Conservation (phyloP, 768 basidiomycete genomes). For the Macrolepiota dolichaula region DNA sequence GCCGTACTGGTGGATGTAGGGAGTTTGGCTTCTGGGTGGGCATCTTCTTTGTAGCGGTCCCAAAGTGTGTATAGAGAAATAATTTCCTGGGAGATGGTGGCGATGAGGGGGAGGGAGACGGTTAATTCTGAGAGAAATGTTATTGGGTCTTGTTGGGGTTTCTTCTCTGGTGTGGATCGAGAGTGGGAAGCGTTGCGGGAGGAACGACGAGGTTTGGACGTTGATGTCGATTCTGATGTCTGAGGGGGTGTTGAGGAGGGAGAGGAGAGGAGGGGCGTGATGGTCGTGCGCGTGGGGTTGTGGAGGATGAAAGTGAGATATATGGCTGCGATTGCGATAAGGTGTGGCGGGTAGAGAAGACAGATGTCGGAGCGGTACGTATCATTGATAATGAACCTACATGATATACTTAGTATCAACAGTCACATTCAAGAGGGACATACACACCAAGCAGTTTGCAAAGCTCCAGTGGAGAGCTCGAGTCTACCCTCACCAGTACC, state of each 20-base stretch:
- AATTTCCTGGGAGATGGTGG: slow-evolving; percentile 89
- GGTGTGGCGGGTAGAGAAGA: slow-evolving; percentile 91
- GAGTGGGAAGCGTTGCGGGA: slow-evolving; percentile 40
- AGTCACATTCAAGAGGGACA: background rate
- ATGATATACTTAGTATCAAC: too few species aligned
- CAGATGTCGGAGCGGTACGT: slow-evolving; percentile 92
- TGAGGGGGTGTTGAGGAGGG: slow-evolving; percentile 5
- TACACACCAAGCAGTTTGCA: slow-evolving; percentile 92
- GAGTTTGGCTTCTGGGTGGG: slow-evolving; percentile 30
- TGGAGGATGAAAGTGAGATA: slow-evolving; percentile 85
- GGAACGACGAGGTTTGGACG: slow-evolving; percentile 47
- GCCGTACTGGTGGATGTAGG: slow-evolving; percentile 22
- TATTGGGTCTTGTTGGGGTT: slow-evolving; percentile 60
- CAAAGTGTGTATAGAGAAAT: slow-evolving; percentile 86
- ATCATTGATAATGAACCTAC: slow-evolving; percentile 95
- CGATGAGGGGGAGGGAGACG: slow-evolving; percentile 77
- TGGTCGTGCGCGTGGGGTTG: slow-evolving; percentile 40
- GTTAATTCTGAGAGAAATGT: slow-evolving; percentile 84
- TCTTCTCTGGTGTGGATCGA: slow-evolving; percentile 30
- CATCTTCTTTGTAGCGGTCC: slow-evolving; percentile 77
- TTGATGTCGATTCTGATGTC: slow-evolving; percentile 26
- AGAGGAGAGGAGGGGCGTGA: slow-evolving; percentile 13
- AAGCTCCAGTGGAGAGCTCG: slow-evolving; percentile 67
- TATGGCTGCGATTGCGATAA: slow-evolving; percentile 89
- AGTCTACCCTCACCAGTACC: slow-evolving; percentile 78